Conservation (phyloP, 768 basidiomycete species). For the Kwoniella sp. region DNA sequence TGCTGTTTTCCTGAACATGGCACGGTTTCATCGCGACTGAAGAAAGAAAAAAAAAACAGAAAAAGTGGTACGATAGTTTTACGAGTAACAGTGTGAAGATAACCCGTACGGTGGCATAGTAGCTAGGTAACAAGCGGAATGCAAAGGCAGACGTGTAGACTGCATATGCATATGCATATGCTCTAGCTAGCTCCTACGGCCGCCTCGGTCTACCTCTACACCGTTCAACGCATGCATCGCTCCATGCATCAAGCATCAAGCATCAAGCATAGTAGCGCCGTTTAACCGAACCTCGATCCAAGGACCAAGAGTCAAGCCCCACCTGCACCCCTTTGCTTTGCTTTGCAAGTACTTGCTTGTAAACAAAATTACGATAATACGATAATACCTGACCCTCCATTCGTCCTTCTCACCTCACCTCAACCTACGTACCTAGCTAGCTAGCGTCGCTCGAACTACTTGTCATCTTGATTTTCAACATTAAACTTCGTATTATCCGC, state of each 20-base stretch:
- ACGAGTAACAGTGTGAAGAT: too few relatives aligned
- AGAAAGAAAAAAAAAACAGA: too few relatives aligned
- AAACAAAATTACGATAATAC: background rate
- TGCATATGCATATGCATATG: background rate
- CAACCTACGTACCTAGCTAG: background rate
- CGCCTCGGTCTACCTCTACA: background rate
- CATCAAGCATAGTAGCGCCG: background rate
- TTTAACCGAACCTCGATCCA: background rate
- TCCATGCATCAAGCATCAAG: background rate
- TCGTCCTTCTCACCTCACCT: background rate
- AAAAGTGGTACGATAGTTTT: slow-evolving; percentile 1
- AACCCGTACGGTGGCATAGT: too few relatives aligned
- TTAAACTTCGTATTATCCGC: too few relatives aligned
- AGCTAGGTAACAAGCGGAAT: too few relatives aligned
- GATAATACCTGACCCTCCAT: background rate
- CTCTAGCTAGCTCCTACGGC: too few relatives aligned
- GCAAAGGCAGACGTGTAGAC: background rate
- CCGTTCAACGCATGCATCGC: background rate
- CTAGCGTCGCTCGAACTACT: too few relatives aligned
- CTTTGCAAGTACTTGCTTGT: too few relatives aligned
- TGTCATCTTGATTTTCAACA: background rate
- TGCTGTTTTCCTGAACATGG: background rate
- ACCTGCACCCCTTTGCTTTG: too few relatives aligned
- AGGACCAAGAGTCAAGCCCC: too few relatives aligned
- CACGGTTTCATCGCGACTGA: too few relatives aligned